Percentiles rank a stretch among this genome's conserved stretches.
phyloP scores from a whole-genome alignment of 345 rosid genomes.

The Gossypium australe region DNA sequence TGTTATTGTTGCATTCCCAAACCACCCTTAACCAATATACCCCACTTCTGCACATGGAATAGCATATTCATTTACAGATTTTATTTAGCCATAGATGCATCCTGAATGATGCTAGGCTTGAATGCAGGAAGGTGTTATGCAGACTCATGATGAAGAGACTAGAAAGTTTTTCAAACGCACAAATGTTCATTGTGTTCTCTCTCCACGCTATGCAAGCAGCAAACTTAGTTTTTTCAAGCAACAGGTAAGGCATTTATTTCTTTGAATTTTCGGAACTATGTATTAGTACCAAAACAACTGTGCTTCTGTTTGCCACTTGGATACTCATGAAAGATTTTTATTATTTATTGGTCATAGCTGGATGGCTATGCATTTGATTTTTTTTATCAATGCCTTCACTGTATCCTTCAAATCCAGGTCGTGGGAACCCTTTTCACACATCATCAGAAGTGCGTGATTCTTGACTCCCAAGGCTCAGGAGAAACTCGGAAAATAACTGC shows the following conservation, averaged over 20 bases:
- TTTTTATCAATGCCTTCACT: conserved; percentile 8
- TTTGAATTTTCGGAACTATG: conserved; percentile 4
- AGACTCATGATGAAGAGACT: conserved; percentile 77
- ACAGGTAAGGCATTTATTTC: conserved; percentile 39
- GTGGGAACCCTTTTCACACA: conserved; percentile 74
- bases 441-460: conserved; percentile 67
- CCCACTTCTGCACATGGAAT: neutral
- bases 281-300: neutral
- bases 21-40: neutral
- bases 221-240: conserved; percentile 71
- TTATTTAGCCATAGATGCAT: conserved; percentile 6
- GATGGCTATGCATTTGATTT: conserved; percentile 8
- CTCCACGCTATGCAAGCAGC: conserved; percentile 68
- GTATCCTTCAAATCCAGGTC: conserved; percentile 52
- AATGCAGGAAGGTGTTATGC: conserved; percentile 66
- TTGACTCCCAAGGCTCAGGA: conserved; percentile 54
- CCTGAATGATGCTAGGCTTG: conserved; percentile 12
- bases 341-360: neutral
- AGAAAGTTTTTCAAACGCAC: conserved; percentile 54
- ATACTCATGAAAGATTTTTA: neutral
- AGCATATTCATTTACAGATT: neutral
- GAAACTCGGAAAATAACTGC: conserved; percentile 57
- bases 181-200: conserved; percentile 53
- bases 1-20: neutral
- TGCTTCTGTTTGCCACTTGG: neutral